phyloP scores from a whole-genome alignment of 1,284 basidiomycete genomes.

The Phylloboletellus chloephorus region DNA sequence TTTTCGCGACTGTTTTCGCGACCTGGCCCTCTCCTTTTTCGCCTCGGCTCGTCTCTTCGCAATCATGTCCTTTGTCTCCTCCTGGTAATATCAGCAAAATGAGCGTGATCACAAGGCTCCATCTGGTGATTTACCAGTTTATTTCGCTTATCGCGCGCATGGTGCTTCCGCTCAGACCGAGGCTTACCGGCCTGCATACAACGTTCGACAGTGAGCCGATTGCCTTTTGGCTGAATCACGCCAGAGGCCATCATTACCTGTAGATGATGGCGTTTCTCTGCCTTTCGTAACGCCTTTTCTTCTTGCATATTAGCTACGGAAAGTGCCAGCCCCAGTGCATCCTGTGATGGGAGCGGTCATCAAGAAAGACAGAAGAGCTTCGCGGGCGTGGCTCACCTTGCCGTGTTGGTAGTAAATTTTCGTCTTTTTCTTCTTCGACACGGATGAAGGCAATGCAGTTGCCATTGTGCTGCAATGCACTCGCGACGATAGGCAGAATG shows the following conservation, averaged over 20 bases:
- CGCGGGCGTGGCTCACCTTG: conserved; percentile 23
- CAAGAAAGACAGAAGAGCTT: conserved; percentile 12
- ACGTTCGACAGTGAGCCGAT: conserved; percentile 18
- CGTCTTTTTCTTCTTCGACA: conserved; percentile 23
- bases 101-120: conserved; percentile 9
- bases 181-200: conserved; percentile 20
- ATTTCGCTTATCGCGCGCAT: conserved; percentile 15
- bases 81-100: conserved; percentile 22
- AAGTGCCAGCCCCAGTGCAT: conserved; percentile 39
- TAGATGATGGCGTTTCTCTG: conserved; percentile 32
- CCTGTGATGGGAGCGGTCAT: conserved; percentile 32
- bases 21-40: conserved; percentile 31
- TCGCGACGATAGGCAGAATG: conserved; percentile 17
- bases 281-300: conserved; percentile 33
- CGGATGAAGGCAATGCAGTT: conserved; percentile 21
- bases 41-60: conserved; percentile 22
- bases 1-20: conserved; percentile 19
- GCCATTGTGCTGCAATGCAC: conserved; percentile 19
- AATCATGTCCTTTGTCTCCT: conserved; percentile 26
- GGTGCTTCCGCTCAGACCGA: conserved; percentile 13
- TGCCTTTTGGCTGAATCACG: conserved; percentile 15
- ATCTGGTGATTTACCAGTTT: conserved; percentile 32
- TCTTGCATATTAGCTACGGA: conserved; percentile 39
- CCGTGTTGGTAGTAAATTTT: conserved; percentile 32
- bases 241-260: conserved; percentile 26